Percentiles rank a stretch among this genome's conserved stretches.
These are phyloP conservation scores for Spizellomyces punctatus DNA, from an alignment of 192 early-diverging fungal species.

Conservation along the genomic window DNA sequence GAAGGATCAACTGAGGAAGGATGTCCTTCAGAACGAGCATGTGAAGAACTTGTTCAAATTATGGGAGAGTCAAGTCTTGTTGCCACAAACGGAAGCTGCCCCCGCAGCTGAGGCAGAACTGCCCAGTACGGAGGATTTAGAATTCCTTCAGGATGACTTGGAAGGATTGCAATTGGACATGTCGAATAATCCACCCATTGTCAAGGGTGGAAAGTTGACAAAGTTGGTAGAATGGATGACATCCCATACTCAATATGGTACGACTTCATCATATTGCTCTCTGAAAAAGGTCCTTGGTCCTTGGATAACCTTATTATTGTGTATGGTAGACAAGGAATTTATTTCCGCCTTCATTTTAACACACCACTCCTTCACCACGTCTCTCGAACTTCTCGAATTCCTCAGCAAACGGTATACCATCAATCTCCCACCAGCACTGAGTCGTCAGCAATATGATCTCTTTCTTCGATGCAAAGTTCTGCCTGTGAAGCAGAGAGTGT, in stretches of 20 bases:
- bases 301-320: background rate
- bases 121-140: constrained; percentile 22
- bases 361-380: constrained; percentile 62
- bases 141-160: constrained; percentile 32
- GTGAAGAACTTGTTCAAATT: constrained; percentile 53
- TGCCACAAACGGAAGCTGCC: background rate
- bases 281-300: background rate
- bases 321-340: constrained; percentile 44
- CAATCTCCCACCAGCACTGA: constrained; percentile 46
- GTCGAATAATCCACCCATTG: background rate
- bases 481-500: constrained; percentile 41
- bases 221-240: constrained; percentile 52
- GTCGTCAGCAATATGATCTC: constrained; percentile 40
- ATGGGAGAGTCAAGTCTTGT: constrained; percentile 42
- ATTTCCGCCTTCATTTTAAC: constrained; percentile 47
- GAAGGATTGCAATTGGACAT: constrained; percentile 46
- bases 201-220: constrained; percentile 46
- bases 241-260: constrained; percentile 39
- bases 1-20: constrained; percentile 42
- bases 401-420: constrained; percentile 47
- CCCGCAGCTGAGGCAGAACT: constrained; percentile 4
- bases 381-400: constrained; percentile 46
- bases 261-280: background rate
- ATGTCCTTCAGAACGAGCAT: constrained; percentile 47
- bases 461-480: constrained; percentile 51